phyloP scores from a whole-genome alignment of 352 stramenopile species.

The Phytophthora cactorum region DNA sequence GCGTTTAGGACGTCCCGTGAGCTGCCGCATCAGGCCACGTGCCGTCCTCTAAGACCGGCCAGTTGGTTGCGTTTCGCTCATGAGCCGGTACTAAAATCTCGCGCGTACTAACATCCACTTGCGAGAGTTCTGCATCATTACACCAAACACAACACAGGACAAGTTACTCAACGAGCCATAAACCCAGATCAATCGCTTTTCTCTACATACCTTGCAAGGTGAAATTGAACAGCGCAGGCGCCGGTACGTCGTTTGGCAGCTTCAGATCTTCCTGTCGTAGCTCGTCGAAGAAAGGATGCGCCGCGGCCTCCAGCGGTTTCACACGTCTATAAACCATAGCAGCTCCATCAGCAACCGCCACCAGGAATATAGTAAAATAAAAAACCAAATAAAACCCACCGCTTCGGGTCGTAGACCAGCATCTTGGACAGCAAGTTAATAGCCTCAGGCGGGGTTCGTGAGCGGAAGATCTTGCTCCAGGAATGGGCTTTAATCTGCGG shows the following conservation, averaged over 20 bases:
- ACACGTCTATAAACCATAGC: constrained; percentile 47
- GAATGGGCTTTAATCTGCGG: constrained; percentile 99
- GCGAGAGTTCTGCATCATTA: constrained; percentile 62
- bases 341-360: constrained; percentile 10
- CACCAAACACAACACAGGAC: constrained; percentile 1
- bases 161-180: background rate
- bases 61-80: constrained; percentile 76
- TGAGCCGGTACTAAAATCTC: constrained; percentile 83
- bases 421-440: constrained; percentile 98
- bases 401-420: constrained; percentile 97
- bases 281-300: constrained; percentile 99
- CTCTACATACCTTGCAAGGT: constrained; percentile 77
- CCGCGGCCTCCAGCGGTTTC: constrained; percentile 86
- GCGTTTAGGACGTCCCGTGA: constrained; percentile 37
- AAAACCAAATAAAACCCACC: constrained; percentile 54
- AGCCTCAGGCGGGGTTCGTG: constrained; percentile 94
- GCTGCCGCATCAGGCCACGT: constrained; percentile 63
- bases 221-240: constrained; percentile 95
- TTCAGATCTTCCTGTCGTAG: constrained; percentile 85
- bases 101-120: constrained; percentile 70
- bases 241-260: constrained; percentile 86
- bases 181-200: background rate
- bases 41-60: constrained; percentile 73
- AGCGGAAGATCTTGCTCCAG: constrained; percentile 98
- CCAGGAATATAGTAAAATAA: background rate